These are phyloP conservation scores for Glarea lozoyensis DNA, from an alignment of 495 filamentous ascomycete genomes.

Conservation along the genomic window DNA sequence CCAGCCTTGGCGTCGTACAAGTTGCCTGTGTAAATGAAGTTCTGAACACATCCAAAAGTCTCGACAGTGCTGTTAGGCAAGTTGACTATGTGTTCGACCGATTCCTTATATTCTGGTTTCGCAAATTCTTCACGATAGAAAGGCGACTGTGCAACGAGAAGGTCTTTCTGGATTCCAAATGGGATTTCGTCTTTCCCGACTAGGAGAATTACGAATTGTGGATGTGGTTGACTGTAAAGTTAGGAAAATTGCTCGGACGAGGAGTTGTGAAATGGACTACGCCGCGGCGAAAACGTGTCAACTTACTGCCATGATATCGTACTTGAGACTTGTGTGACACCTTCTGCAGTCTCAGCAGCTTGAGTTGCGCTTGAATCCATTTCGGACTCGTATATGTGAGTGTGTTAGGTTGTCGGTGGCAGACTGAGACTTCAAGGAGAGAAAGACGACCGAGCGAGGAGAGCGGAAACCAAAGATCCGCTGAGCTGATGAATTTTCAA, in stretches of 20 bases:
- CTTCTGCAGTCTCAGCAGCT: too few species aligned
- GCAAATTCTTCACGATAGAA: slow-evolving; percentile 34
- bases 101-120: slow-evolving; percentile 20
- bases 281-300: background rate
- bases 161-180: slow-evolving; percentile 47
- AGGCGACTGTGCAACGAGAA: slow-evolving; percentile 39
- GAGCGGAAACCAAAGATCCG: too few species aligned
- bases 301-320: background rate
- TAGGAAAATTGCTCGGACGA: too few species aligned
- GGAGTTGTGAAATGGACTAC: too few species aligned
- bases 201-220: slow-evolving; percentile 40
- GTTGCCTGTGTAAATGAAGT: slow-evolving; percentile 40
- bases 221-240: slow-evolving; percentile 38
- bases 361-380: too few species aligned
- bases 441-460: too few species aligned
- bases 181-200: slow-evolving; percentile 38
- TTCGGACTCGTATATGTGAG: too few species aligned
- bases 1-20: slow-evolving; percentile 27
- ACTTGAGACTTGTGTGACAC: background rate
- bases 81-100: slow-evolving; percentile 36
- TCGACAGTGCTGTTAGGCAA: slow-evolving; percentile 33
- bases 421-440: too few species aligned
- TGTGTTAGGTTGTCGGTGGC: too few species aligned
- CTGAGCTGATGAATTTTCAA: too few species aligned
- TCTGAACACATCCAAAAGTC: slow-evolving; percentile 41